phyloP scores from a whole-genome alignment of 2,329 filamentous ascomycete genomes.

The Aspergillus sp. region DNA sequence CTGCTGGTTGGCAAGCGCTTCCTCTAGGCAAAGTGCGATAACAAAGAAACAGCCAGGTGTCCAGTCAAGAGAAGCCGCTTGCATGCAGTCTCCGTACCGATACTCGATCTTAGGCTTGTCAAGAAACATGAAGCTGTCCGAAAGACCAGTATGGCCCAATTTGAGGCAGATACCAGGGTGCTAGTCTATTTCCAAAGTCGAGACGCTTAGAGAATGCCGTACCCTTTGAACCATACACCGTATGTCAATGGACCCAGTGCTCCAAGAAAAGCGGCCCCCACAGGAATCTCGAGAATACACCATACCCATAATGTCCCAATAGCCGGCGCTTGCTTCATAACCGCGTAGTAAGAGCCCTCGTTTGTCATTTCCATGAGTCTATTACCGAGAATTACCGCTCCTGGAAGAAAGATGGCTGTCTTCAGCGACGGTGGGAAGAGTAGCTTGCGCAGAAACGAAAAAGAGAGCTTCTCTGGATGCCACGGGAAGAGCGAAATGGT shows the following conservation, averaged over 20 bases:
- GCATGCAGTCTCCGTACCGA: neutral
- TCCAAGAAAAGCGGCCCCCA: constrained; percentile 63
- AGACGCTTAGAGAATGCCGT: constrained; percentile 39
- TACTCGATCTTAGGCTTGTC: neutral
- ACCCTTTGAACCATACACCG: constrained; percentile 55
- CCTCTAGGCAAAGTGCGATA: neutral
- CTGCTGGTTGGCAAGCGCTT: neutral
- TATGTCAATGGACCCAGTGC: constrained; percentile 52
- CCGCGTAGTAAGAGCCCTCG: constrained; percentile 73
- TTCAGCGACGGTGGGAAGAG: constrained; percentile 34
- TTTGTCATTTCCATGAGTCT: constrained; percentile 84
- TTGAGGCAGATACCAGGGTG: neutral
- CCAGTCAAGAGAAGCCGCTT: neutral
- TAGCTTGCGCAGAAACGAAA: constrained; percentile 28
- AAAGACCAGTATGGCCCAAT: neutral
- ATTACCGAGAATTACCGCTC: constrained; percentile 56
- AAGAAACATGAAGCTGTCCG: neutral
- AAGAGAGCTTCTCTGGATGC: constrained; percentile 23
- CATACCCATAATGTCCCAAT: constrained; percentile 90
- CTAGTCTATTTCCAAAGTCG: neutral
- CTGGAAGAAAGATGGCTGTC: constrained; percentile 35
- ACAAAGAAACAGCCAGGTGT: neutral
- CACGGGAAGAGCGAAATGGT: constrained; percentile 27
- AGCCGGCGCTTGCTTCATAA: constrained; percentile 90
- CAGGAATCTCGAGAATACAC: constrained; percentile 82